Evolutionary conservation across 306 rosid genomes (phyloP).

Genomic region (Cyclanthera cordifolia): DNA sequence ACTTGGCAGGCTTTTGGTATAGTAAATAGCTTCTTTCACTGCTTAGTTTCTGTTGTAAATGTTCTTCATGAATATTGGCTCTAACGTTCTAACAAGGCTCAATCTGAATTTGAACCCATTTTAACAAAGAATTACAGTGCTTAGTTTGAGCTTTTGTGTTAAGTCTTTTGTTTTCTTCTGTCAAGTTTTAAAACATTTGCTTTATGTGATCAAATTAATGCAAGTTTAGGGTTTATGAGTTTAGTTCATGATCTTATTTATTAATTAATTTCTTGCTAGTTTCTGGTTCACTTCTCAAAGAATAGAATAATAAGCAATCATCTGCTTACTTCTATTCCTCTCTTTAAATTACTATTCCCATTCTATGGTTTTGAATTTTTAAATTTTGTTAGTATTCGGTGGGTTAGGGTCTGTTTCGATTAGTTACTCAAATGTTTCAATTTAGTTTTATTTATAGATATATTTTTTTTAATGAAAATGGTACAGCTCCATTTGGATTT

Average conservation of each 20-base stretch:
- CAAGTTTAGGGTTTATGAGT: no score
- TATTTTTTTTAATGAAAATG: no score
- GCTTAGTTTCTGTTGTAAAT: slow-evolving; percentile 7
- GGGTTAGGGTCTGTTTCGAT: no score
- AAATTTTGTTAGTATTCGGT: neutral
- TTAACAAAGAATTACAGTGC: neutral
- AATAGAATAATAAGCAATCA: no score
- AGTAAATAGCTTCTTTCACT: neutral
- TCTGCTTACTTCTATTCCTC: no score
- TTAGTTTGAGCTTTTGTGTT: neutral
- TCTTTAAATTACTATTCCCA: no score
- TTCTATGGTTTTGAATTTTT: neutral
- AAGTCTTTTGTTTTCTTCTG: neutral
- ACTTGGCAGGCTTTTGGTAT: neutral
- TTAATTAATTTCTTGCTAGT: no score
- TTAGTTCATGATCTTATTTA: no score
- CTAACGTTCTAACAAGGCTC: neutral
- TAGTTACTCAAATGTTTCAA: no score
- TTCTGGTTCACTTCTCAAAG: no score
- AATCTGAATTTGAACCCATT: neutral
- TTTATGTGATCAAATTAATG: neutral
- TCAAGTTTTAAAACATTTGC: neutral
- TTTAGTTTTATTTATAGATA: no score
- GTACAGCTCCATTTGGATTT: no score
- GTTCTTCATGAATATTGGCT: neutral